Evolutionary conservation across 805 yeast species (phyloP), one percentile per base, ranked within the genome.

Genomic region (Yarrowia sp.): DNA sequence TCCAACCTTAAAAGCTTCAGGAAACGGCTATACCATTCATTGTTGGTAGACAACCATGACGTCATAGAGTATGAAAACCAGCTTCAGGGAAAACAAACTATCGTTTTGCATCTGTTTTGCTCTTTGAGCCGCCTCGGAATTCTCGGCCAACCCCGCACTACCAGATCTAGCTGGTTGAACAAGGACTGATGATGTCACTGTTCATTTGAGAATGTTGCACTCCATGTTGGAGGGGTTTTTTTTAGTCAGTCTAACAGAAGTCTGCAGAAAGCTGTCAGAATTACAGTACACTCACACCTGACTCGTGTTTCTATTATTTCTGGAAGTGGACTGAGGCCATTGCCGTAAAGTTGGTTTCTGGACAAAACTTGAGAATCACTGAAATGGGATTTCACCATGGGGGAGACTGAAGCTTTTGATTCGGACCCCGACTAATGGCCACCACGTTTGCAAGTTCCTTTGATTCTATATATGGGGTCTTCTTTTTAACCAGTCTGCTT

Each of bases 91-190:
- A 1, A 1, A 6, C 9, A 19, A 5, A 40, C 28, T 21, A 22
- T 3, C 28, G 28, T 16, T 41, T 36, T 8, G 21, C 12, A 21
- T 21, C 40, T 19, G 2, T n/a, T n/a, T 14, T 21, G 16, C 12
- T 17, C 17, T 21, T 22, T 41, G 17, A 41, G 28, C 28, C 28
- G 46, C 46, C 28, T 22, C 6, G 4, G 16, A 21, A 6, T 14
- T 8, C n/a, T 44, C 51, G 51, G n/a, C 33, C n/a, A 33, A 44
- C 51, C 51, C 51, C 51, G 51, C 51, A 44, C 24, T 11, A 17
- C 19, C 24, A 40, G 44, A 21, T 40, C 44, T 11, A 12, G 12
- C n/a, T 17, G 11, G 26, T 9, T 2, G 8, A n/a, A 40, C 44
- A 40, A 21, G 21, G 44, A 12, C 3, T 1, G 9, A 26, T 44